Evolutionary conservation across 2,329 filamentous ascomycete species (phyloP).

Genomic region (Chaetomiaceae sp.): DNA sequence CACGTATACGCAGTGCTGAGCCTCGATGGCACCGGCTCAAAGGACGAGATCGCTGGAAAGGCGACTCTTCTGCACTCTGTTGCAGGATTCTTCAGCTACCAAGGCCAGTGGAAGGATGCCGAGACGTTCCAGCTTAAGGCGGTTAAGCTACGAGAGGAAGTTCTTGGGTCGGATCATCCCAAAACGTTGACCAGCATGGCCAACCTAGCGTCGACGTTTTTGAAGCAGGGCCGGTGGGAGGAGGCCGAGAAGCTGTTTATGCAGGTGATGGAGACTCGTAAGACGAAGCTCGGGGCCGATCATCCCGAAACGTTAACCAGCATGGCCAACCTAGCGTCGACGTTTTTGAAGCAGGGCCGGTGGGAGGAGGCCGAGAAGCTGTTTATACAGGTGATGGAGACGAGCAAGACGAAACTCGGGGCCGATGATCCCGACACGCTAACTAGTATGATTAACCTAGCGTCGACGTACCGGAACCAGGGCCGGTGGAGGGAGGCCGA

Average conservation of each 20-base stretch:
- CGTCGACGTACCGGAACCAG: constrained; percentile 9
- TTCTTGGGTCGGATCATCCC: not conserved
- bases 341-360: constrained; percentile 7
- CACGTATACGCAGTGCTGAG: constrained; percentile 24
- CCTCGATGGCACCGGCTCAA: constrained; percentile 3
- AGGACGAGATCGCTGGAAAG: constrained; percentile 9
- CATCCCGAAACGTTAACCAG: not conserved
- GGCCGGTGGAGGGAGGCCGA: constrained; percentile 14
- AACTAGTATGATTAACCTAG: constrained; percentile 12
- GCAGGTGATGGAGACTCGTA: too few species aligned
- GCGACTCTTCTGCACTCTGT: not conserved
- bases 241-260: too few species aligned
- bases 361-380: constrained; percentile 30
- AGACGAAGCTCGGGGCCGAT: not conserved
- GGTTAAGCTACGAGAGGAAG: not conserved
- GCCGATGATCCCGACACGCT: not conserved
- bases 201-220: not conserved
- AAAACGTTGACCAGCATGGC: not conserved
- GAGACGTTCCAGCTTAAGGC: constrained; percentile 1
- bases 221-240: not conserved
- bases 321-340: constrained; percentile 12
- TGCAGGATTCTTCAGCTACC: not conserved
- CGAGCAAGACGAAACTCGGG: not conserved
- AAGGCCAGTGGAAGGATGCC: constrained; percentile 11
- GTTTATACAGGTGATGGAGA: not conserved